Percentiles rank a stretch among this genome's conserved stretches.
These are phyloP conservation scores for Aspergillus wentii DNA, from an alignment of 495 filamentous ascomycete genomes.

Conservation along the genomic window DNA sequence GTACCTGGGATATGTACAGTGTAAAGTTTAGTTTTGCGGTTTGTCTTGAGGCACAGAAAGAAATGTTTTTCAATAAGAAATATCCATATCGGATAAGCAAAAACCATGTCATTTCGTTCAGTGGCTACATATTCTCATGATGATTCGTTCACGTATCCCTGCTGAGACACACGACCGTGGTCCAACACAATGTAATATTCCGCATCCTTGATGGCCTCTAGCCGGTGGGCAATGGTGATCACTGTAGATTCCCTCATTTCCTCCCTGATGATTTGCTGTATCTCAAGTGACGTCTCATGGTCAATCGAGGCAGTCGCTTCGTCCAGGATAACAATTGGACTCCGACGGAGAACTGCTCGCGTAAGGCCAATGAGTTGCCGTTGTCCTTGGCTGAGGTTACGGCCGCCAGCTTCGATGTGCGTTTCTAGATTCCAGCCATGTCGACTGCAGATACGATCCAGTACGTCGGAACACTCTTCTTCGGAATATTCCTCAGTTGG, in stretches of 20 bases:
- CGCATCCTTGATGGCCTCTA: constrained; percentile 75
- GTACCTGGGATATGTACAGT: too few relatives aligned
- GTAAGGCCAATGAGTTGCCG: constrained; percentile 57
- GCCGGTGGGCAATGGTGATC: constrained; percentile 79
- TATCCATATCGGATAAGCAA: too few relatives aligned
- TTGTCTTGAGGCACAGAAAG: too few relatives aligned
- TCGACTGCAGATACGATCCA: constrained; percentile 44
- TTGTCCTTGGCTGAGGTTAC: constrained; percentile 57
- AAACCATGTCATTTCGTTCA: too few relatives aligned
- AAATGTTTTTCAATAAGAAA: too few relatives aligned
- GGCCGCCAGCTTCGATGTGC: constrained; percentile 52
- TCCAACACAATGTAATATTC: constrained; percentile 69
- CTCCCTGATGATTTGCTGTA: constrained; percentile 70
- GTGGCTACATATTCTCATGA: too few relatives aligned
- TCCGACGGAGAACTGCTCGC: constrained; percentile 53
- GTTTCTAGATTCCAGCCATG: constrained; percentile 52
- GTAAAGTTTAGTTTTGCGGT: too few relatives aligned
- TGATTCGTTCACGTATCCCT: constrained; percentile 33
- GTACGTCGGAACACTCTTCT: constrained; percentile 44
- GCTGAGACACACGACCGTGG: constrained; percentile 47
- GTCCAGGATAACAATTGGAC: constrained; percentile 60
- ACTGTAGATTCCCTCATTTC: constrained; percentile 76
- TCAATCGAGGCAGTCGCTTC: constrained; percentile 89
- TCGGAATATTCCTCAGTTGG: constrained; percentile 42
- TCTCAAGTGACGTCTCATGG: constrained; percentile 66